Evolutionary conservation across 371 early-diverging fungal genomes (phyloP).

Genomic region (Actinomortierella wolfii): DNA sequence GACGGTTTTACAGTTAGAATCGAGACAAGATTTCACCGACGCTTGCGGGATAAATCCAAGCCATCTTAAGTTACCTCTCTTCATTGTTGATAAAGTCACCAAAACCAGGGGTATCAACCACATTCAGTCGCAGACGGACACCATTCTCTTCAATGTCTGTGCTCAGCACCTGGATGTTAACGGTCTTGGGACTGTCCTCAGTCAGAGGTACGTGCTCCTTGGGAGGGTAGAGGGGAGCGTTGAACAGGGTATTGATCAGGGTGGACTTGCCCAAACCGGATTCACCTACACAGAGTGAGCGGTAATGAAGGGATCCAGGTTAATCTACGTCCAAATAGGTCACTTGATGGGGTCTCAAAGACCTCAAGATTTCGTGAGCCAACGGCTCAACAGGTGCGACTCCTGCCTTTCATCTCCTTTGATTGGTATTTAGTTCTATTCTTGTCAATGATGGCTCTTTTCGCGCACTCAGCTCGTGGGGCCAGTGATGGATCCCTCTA

Average conservation of each 20-base stretch:
- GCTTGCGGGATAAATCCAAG: slow-evolving; percentile 1
- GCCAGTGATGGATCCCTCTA: too few relatives aligned
- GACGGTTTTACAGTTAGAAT: not conserved
- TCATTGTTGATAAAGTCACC: slow-evolving; percentile 97
- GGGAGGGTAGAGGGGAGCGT: slow-evolving; percentile 88
- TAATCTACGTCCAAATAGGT: too few relatives aligned
- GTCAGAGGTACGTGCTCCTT: slow-evolving; percentile 81
- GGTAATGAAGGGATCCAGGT: too few relatives aligned
- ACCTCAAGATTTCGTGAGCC: too few relatives aligned
- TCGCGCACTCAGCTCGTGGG: too few relatives aligned
- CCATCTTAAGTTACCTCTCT: slow-evolving; percentile 63
- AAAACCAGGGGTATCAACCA: slow-evolving; percentile 94
- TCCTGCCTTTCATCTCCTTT: too few relatives aligned
- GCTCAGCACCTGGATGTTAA: slow-evolving; percentile 90
- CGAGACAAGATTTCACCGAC: too few relatives aligned
- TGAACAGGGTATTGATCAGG: slow-evolving; percentile 98
- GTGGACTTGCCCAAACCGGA: slow-evolving; percentile 99
- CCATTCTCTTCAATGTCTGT: slow-evolving; percentile 81
- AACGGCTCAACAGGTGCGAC: too few relatives aligned
- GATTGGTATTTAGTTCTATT: too few relatives aligned
- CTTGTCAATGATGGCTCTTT: too few relatives aligned
- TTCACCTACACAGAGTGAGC: slow-evolving; percentile 70
- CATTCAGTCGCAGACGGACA: slow-evolving; percentile 91
- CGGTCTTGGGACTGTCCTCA: slow-evolving; percentile 88
- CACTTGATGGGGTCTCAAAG: not conserved